phyloP scores from a whole-genome alignment of 495 filamentous ascomycete species.

The Penicillium simplicissimum region DNA sequence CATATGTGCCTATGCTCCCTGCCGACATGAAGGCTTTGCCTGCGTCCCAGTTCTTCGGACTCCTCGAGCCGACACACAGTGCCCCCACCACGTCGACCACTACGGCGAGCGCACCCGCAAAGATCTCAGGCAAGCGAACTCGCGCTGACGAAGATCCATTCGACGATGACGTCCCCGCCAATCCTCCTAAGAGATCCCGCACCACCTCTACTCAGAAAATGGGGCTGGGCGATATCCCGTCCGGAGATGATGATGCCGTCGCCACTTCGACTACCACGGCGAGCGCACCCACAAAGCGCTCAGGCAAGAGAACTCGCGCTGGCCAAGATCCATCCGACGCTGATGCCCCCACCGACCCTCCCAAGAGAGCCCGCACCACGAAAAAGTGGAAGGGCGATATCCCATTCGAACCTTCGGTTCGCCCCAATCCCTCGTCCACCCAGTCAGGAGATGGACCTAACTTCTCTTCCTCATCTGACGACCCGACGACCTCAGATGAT shows the following conservation, averaged over 20 bases:
- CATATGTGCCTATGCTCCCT: constrained; percentile 44
- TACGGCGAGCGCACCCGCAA: neutral
- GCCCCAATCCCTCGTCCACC: neutral
- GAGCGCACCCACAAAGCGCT: no score
- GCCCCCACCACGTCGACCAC: neutral
- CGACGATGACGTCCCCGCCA: neutral
- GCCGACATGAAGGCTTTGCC: constrained; percentile 28
- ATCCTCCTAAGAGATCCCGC: constrained; percentile 5
- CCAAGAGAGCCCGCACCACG: no score
- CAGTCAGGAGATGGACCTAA: neutral
- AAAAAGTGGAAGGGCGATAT: no score
- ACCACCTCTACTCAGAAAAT: constrained; percentile 13
- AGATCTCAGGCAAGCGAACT: constrained; percentile 3
- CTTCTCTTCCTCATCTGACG: neutral
- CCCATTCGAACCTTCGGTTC: neutral
- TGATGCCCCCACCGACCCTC: no score
- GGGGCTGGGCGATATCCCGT: neutral
- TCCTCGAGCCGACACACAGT: neutral
- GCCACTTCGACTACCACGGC: no score
- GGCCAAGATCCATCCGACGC: no score
- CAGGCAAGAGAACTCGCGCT: no score
- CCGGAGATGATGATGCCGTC: neutral
- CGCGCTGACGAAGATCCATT: neutral
- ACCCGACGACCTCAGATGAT: constrained; percentile 5
- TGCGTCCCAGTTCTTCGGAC: constrained; percentile 18